Evolutionary conservation across 306 rosid species (phyloP), one percentile per base, ranked within the genome.

Genomic region (Lathyrus aphaca): DNA sequence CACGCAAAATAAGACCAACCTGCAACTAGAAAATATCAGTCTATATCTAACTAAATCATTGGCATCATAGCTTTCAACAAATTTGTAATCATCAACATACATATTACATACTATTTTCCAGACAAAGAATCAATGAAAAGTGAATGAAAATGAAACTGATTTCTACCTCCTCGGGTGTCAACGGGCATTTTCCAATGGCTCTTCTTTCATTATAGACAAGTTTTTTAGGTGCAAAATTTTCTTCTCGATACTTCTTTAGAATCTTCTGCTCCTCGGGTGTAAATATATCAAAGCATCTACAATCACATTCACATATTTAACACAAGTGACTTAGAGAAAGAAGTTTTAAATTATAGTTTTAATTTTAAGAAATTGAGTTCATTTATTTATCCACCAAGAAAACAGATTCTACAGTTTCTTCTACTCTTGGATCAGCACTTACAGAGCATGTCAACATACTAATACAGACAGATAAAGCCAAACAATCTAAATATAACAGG

Each of bases 131-230:
- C 48, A 59, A 32, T 15, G 61, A 80, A 50, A 72, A 51, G 35
- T 11, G 12, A 43, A 27, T 58, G 13, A 60, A 27, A 69, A 66
- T 12, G 65, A 69, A 78, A 64, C 46, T 55, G 51, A 13, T 23
- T 37, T 59, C 83, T 81, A 95, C 99, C 99, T 95, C 99, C 80
- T 95, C 96, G 7, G 99, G 99, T 75, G 95, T 95, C 83, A 95
- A 76, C 14, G 99, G 99, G 67, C 99, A 95, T 80, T 95, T 95
- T 64, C 97, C 97, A 42, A 95, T 91, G 61, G 99, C 97, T 81
- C 99, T 87, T 84, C 99, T 89, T 81, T 89, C 96, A 51, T 60
- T 69, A 46, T 89, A 91, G 55, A 89, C 78, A 7, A 95, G 97
- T 79, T 45, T 80, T 82, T 95, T 95, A 16, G 92, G 84, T 16